Evolutionary conservation across 2,329 filamentous ascomycete genomes (phyloP).

Genomic region (Simplicillium sp.): DNA sequence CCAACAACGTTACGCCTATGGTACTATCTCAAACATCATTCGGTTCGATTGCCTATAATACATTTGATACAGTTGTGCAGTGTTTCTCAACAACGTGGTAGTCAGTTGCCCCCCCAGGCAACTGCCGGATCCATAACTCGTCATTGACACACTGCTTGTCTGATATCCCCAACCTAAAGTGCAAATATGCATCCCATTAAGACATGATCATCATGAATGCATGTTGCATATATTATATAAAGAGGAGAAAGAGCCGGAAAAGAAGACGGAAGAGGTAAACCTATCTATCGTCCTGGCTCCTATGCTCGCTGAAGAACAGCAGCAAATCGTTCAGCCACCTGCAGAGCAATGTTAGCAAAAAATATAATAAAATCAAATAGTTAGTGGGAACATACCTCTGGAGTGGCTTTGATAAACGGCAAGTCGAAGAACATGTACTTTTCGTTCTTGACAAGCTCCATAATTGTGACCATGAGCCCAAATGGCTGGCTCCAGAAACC

Average conservation of each 20-base stretch:
- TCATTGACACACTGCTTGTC: background rate
- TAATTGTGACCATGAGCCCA: conserved; percentile 80
- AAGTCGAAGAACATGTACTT: conserved; percentile 88
- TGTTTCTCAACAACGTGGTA: conserved; percentile 9
- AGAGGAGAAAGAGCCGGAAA: conserved; percentile 3
- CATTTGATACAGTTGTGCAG: conserved; percentile 26
- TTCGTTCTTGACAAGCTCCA: conserved; percentile 86
- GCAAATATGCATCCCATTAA: background rate
- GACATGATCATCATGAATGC: background rate
- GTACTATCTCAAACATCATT: conserved; percentile 15
- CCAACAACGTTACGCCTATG: conserved; percentile 11
- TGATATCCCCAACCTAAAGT: conserved; percentile 6
- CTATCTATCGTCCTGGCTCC: background rate
- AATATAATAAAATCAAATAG: background rate
- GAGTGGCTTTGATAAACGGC: conserved; percentile 81
- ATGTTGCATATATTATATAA: background rate
- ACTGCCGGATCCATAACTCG: too few species aligned
- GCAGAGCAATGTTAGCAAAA: conserved; percentile 5
- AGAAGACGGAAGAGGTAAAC: too few species aligned
- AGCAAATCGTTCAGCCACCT: conserved; percentile 27
- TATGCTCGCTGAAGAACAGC: conserved; percentile 23
- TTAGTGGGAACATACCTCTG: conserved; percentile 54
- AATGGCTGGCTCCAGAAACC: conserved; percentile 91
- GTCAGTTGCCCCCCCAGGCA: background rate
- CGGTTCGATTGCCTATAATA: conserved; percentile 21